Evolutionary conservation across 1,139 yeast genomes (phyloP).

Genomic region (Barnettozyma hawaiiensis): DNA sequence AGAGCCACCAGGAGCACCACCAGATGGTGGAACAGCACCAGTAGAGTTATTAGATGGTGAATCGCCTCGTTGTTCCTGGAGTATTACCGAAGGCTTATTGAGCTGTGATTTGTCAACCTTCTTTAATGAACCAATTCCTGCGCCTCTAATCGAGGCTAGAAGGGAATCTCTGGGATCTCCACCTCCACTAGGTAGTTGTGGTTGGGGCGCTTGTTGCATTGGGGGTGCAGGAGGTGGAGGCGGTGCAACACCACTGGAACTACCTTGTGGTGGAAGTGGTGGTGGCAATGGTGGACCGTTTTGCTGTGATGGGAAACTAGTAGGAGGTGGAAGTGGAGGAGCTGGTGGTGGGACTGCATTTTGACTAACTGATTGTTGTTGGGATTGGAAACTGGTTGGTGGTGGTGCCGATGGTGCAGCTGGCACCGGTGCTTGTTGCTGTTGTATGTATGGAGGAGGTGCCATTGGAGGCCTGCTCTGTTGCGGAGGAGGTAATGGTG

Average conservation of each 20-base stretch:
- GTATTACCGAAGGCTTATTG: conserved; percentile 67
- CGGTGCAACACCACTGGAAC: conserved; percentile 15
- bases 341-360: conserved; percentile 10
- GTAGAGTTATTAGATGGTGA: conserved; percentile 13
- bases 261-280: conserved; percentile 14
- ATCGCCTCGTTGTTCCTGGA: conserved; percentile 70
- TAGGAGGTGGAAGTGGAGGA: conserved; percentile 20
- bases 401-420: conserved; percentile 14
- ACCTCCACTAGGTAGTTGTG: conserved; percentile 39
- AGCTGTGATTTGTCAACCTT: conserved; percentile 80
- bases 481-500: conserved; percentile 6
- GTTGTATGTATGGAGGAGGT: conserved; percentile 5
- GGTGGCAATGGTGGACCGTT: conserved; percentile 3
- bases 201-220: conserved; percentile 33
- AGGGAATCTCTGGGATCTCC: conserved; percentile 76
- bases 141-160: conserved; percentile 77
- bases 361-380: not conserved
- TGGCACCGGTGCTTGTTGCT: conserved; percentile 7
- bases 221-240: conserved; percentile 10
- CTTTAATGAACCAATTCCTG: conserved; percentile 61
- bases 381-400: conserved; percentile 13
- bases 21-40: conserved; percentile 29
- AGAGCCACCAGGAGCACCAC: conserved; percentile 38
- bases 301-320: conserved; percentile 11
- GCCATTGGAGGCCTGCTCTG: conserved; percentile 5